Conservation (phyloP, 345 rosid genomes). For the Eucalyptus shirleyi region DNA sequence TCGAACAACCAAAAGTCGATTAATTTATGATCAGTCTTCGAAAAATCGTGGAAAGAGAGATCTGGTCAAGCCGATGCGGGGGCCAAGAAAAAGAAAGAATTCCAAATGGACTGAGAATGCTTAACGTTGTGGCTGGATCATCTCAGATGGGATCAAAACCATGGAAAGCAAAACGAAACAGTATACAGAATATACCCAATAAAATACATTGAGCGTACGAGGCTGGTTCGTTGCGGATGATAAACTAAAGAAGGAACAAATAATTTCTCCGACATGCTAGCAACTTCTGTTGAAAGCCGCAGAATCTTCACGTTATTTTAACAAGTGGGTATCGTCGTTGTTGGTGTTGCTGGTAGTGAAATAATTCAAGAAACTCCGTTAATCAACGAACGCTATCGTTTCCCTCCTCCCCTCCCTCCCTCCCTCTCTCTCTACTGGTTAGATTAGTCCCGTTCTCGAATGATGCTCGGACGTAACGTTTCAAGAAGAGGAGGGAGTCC, state of each 20-base stretch:
- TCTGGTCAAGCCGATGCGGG: conserved; percentile 1
- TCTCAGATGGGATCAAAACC: background rate
- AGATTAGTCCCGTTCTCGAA: conserved; percentile 15
- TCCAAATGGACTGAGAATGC: background rate
- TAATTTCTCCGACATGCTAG: conserved; percentile 28
- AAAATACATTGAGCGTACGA: background rate
- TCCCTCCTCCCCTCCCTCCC: background rate
- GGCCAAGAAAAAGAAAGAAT: background rate
- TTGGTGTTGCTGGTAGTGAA: background rate
- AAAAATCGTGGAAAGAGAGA: background rate
- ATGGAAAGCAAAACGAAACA: background rate
- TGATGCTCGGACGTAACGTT: background rate
- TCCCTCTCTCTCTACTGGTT: background rate
- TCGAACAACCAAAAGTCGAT: background rate
- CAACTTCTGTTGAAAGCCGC: conserved; percentile 14
- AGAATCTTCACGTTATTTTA: conserved; percentile 28
- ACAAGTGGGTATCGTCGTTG: background rate
- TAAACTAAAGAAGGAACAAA: background rate
- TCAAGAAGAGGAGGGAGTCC: background rate
- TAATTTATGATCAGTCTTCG: background rate
- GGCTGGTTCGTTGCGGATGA: background rate
- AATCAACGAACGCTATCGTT: background rate
- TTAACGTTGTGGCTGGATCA: background rate
- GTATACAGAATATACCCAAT: background rate
- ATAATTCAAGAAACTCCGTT: background rate